phyloP scores from a whole-genome alignment of 495 filamentous ascomycete genomes.

The Trichocladium uniseriatum region DNA sequence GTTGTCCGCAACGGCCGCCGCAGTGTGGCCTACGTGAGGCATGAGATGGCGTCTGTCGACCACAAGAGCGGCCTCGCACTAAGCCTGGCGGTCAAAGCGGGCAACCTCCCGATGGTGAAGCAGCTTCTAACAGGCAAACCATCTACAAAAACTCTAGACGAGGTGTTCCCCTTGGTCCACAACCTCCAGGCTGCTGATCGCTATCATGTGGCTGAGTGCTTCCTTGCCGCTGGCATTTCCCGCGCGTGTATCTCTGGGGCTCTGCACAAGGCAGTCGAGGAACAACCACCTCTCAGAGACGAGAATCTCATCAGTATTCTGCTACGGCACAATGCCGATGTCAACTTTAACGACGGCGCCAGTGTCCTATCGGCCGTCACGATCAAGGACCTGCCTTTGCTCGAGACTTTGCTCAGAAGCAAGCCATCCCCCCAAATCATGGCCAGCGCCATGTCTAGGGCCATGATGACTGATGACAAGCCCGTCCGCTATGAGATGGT shows the following conservation, averaged over 20 bases:
- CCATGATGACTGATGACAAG: slow-evolving; percentile 28
- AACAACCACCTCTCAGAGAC: slow-evolving; percentile 32
- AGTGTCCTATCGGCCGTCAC: slow-evolving; percentile 33
- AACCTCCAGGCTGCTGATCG: slow-evolving; percentile 25
- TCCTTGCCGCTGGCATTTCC: slow-evolving; percentile 32
- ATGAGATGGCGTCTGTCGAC: slow-evolving; percentile 38
- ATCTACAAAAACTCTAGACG: slow-evolving; percentile 28
- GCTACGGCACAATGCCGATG: slow-evolving; percentile 35
- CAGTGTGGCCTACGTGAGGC: slow-evolving; percentile 26
- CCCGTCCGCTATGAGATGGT: slow-evolving; percentile 30
- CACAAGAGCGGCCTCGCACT: slow-evolving; percentile 35
- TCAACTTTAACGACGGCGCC: slow-evolving; percentile 37
- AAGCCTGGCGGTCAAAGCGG: slow-evolving; percentile 30
- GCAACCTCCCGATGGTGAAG: slow-evolving; percentile 29
- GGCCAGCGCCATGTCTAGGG: slow-evolving; percentile 27
- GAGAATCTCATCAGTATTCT: slow-evolving; percentile 36
- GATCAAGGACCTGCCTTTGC: slow-evolving; percentile 27
- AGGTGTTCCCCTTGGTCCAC: slow-evolving; percentile 30
- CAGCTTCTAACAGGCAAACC: slow-evolving; percentile 33
- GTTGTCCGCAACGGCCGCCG: slow-evolving; percentile 19
- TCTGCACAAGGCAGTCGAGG: slow-evolving; percentile 35
- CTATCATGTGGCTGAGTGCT: slow-evolving; percentile 32
- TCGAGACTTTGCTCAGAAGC: slow-evolving; percentile 31
- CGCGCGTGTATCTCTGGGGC: slow-evolving; percentile 28
- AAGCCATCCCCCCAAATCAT: slow-evolving; percentile 30